Evolutionary conservation across 2,329 filamentous ascomycete species (phyloP), one percentile per base, ranked within the genome.

Genomic region (Ilyonectria robusta): DNA sequence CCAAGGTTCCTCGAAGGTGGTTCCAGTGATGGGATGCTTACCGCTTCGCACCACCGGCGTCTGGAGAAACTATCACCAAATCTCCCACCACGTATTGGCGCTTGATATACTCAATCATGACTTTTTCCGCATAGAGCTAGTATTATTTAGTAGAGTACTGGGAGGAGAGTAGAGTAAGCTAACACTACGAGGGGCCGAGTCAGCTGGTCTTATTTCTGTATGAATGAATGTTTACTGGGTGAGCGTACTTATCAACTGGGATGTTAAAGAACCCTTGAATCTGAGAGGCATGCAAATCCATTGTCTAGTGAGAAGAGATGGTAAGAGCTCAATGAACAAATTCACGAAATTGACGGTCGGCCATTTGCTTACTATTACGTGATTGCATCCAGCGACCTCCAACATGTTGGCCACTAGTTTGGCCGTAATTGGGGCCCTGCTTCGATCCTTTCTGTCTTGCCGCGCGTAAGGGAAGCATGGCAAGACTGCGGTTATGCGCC

Each of bases 401-500:
- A 98, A 87, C 94, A 98, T 97, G 83, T 97, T 97, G 65, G 95
- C 95, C 84, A 98, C 96, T 58, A 98, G 87, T 81, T 95, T 96
- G 26, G 95, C 95, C 40, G 93, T 95, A 80, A 98, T 98, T 11
- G 31, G 31, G 8, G 31, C 31, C 11, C 31, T 33, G 11, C 31
- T 33, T 11, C 31, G 31, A 84, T 97, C 94, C 83, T 98, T 98
- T 86, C 97, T 98, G 82, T 98, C 95, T 83, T 98, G 95, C 56
- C 95, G 91, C 13, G 95, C 94, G 78, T 98, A 97, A 29, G 94
- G 95, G 83, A 97, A 98, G 83, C 97, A 97, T 73, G 95, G 95
- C 59, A 97, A 92, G 70, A 97, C 93, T 69, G 94, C 95, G 17
- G 95, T 97, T 82, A 98, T 97, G 72, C 95, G 93, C 70, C 94